Evolutionary conservation across 1,284 basidiomycete species (phyloP), one percentile per base, ranked within the genome.

Genomic region (Megacollybia platyphylla): DNA sequence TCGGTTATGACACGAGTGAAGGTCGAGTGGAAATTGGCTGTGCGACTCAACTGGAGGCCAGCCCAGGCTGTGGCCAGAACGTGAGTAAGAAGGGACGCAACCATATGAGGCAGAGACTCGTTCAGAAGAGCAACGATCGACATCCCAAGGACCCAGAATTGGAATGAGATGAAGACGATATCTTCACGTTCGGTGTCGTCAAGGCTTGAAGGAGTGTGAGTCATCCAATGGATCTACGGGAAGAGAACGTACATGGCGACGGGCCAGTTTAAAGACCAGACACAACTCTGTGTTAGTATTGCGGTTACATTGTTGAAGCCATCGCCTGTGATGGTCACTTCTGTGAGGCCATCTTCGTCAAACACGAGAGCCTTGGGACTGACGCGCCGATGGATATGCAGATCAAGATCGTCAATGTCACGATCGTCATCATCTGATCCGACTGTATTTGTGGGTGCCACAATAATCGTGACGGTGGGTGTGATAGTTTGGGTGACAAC

Each of bases 131-230:
- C 85, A 37, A 85, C 79, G 32, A 82, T 50, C 3, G 83, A 86
- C 77, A 87, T 82, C 30, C 79, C 82, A 17, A 87, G 62, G 1
- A 86, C 74, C 85, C 85, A 87, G 44, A 84, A 62, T 50, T 87
- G 82, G 63, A 87, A 88, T 7, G 69, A 68, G 40, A 87, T 77
- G 56, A 87, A 86, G 10, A 79, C 70, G 46, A 84, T 60, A 52
- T 87, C 85, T 54, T 87, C 83, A 18, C 85, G 77, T 53, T 83
- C 74, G 15, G 81, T 84, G 54, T 85, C 73, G 43, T 64, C 63
- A 41, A 87, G 65, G 27, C 83, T 86, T 47, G 15, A 47, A 45
- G 18, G 37, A 31, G 35, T 45, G 36, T 47, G 27, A 29, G 44
- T 39, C 13, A 26, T 18, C 27, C 26, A 20, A 29, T 15, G 41